Base-by-base conservation (phyloP, 495 filamentous ascomycete species). In the Aspergillus indologenus region DNA sequence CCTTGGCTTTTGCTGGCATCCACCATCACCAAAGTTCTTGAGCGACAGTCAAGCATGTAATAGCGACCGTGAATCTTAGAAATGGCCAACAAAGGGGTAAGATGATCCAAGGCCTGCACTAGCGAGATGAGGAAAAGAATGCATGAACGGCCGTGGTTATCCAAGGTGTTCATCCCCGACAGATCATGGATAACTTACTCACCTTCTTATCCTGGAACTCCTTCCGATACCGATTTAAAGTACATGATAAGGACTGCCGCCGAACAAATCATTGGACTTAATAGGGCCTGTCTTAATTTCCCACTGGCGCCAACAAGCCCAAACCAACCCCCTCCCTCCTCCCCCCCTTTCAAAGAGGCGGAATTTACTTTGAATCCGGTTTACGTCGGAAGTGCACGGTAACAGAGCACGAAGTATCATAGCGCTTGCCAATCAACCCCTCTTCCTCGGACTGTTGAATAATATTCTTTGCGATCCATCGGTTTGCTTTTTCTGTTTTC, bases 351-450 rank as follows among this genome's bases (percentile, higher is more conserved):
- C 21, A 26, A 31, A 18, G 18, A 50, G 44, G 60, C 55, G 60
- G 49, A 48, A 50, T 56, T 54, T 45, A 51, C 46, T 54, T 40
- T 53, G 26, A 45, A 62, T 26, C 54, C 60, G 60, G 60, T 58
- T 62, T 62, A 58, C 60, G 47, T 58, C 55, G 60, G 60, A 40
- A 40, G 34, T 40, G 34, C 34, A 40, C 34, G 34, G 34, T 40
- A 40, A 14, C 21, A 53, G 49, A 53, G n/a, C n/a, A n/a, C n/a
- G n/a, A n/a, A n/a, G 29, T 61, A 44, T 43, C 51, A 57, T 53
- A 42, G 47, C 53, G 40, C 54, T 57, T 51, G 48, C 51, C 59
- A 53, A 54, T 62, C 60, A 54, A 45, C 60, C 60, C 60, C 60
- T 62, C 60, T 40, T 14, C 12, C 34, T 54, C 55, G 50, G 20